These are phyloP conservation scores for Helenozyma baotianmanensis DNA, from an alignment of 805 yeast genomes.

Conservation along the genomic window DNA sequence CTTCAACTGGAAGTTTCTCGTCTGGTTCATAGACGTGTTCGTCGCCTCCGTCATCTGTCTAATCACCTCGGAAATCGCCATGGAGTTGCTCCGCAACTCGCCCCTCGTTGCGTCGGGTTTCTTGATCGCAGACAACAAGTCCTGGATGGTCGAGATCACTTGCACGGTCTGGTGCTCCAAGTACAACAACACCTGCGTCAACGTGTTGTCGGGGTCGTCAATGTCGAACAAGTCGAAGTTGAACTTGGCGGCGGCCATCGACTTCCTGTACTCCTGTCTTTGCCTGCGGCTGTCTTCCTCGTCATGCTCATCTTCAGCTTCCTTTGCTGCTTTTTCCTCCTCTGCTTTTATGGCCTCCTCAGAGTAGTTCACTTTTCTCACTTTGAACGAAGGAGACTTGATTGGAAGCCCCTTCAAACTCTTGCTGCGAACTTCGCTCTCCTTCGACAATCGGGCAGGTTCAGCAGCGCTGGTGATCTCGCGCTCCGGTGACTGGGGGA, in stretches of 20 bases:
- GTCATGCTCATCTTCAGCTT: conserved; percentile 19
- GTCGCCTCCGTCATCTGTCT: conserved; percentile 89
- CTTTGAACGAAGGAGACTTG: conserved; percentile 10
- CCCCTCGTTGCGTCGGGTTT: conserved; percentile 74
- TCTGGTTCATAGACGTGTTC: conserved; percentile 79
- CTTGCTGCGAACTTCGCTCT: too few relatives aligned
- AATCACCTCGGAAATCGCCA: conserved; percentile 74
- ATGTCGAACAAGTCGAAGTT: conserved; percentile 74
- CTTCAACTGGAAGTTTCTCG: conserved; percentile 76
- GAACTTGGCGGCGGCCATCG: conserved; percentile 53
- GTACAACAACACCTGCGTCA: conserved; percentile 76
- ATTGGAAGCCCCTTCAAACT: neutral
- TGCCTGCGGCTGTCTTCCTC: conserved; percentile 35
- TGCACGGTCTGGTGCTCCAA: conserved; percentile 91
- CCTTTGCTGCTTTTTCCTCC: conserved; percentile 15
- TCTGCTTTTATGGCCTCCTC: conserved; percentile 5
- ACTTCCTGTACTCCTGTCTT: conserved; percentile 42
- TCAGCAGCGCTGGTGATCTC: too few relatives aligned
- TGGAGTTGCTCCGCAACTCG: conserved; percentile 64
- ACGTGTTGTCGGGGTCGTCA: conserved; percentile 82
- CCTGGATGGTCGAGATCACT: conserved; percentile 85
- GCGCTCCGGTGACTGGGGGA: too few relatives aligned
- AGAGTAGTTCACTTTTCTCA: conserved; percentile 13
- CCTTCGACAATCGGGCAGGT: too few relatives aligned
- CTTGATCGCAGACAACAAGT: conserved; percentile 70